These are phyloP conservation scores for Phytophthora sp. DNA, from an alignment of 352 stramenopile genomes.

Conservation along the genomic window DNA sequence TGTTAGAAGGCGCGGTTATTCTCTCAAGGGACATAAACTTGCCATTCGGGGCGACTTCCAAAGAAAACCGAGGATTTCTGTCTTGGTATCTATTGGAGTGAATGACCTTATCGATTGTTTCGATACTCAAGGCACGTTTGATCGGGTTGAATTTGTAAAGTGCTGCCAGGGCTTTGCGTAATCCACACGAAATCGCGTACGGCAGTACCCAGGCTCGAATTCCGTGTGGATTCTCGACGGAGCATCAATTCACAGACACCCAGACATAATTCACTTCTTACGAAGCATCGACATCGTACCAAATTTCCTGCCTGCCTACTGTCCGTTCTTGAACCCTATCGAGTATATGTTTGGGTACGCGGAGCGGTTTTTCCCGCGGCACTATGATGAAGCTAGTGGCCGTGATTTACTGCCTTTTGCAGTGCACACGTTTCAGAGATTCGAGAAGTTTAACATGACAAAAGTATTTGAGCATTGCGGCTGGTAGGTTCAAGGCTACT, in stretches of 20 bases:
- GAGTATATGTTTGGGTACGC: neutral
- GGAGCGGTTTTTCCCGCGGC: neutral
- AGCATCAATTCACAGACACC: neutral
- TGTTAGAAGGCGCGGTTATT: neutral
- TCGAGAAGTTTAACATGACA: neutral
- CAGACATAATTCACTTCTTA: neutral
- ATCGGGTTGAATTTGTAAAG: neutral
- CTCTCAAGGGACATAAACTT: neutral
- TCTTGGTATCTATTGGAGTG: neutral
- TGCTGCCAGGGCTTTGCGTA: neutral
- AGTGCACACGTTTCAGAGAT: neutral
- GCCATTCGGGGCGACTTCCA: neutral
- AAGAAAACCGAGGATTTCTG: neutral
- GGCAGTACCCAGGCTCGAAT: neutral
- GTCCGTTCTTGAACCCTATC: neutral
- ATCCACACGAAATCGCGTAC: neutral
- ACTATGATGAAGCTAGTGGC: neutral
- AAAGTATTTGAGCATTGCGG: neutral
- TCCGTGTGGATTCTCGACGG: neutral
- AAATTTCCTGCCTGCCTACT: neutral
- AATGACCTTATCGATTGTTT: neutral
- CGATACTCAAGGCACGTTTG: neutral
- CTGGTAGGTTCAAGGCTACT: neutral
- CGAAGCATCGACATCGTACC: neutral
- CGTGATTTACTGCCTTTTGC: neutral